Percentiles rank a stretch among this genome's conserved stretches.
These are phyloP conservation scores for Colletotrichum eleusines DNA, from an alignment of 2,329 filamentous ascomycete species.

Conservation along the genomic window DNA sequence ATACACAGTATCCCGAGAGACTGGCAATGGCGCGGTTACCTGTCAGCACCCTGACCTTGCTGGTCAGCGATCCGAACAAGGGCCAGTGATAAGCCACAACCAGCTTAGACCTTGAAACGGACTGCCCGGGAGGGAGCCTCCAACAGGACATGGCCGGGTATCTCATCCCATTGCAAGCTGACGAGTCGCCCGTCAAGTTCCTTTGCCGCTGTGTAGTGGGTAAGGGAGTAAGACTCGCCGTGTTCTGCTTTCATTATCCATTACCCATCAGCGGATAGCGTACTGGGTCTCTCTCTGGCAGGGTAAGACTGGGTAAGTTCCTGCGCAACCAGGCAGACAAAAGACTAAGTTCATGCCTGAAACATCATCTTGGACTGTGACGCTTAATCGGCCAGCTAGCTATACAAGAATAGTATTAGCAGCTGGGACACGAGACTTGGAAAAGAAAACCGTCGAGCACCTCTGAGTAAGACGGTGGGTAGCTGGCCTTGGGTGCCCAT, in stretches of 20 bases:
- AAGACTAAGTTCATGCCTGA: slow-evolving; percentile 5
- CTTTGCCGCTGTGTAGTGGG: background rate
- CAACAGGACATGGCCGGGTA: background rate
- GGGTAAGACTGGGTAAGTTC: background rate
- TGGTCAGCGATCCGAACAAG: background rate
- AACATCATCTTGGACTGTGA: background rate
- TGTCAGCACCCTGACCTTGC: slow-evolving; percentile 12
- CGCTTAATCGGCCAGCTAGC: slow-evolving; percentile 5
- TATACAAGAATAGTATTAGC: background rate
- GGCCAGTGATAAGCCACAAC: background rate
- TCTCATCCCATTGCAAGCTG: background rate
- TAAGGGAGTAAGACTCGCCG: background rate
- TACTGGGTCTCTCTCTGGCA: background rate
- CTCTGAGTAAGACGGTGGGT: background rate
- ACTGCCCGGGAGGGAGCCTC: background rate
- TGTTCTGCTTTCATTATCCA: background rate
- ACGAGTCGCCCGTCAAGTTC: no score
- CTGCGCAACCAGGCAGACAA: slow-evolving; percentile 13
- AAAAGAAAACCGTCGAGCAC: background rate
- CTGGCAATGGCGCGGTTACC: slow-evolving; percentile 1
- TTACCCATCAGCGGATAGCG: background rate
- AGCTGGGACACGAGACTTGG: background rate
- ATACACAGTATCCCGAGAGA: background rate
- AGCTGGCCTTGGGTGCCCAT: background rate
- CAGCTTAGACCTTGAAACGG: background rate